Percentiles rank a stretch among this genome's conserved stretches.
phyloP scores from a whole-genome alignment of 2,329 filamentous ascomycete genomes.

The Sarocladiaceae sp. region DNA sequence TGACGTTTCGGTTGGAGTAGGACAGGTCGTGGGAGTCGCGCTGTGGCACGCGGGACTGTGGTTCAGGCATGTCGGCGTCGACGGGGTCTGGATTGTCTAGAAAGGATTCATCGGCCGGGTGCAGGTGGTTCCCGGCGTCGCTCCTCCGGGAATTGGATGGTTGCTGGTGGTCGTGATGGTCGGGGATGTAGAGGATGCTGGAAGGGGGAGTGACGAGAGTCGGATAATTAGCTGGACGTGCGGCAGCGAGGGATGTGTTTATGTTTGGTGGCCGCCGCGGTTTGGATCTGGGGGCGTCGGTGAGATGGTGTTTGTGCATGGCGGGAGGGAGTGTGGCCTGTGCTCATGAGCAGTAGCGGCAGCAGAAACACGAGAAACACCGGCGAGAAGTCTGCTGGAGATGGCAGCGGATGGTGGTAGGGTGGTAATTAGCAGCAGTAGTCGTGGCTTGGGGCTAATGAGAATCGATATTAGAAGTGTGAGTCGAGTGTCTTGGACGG shows the following conservation, averaged over 20 bases:
- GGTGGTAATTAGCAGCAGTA: too few species aligned
- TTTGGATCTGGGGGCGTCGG: slow-evolving; percentile 5
- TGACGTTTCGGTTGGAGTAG: slow-evolving; percentile 67
- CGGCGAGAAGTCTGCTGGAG: too few species aligned
- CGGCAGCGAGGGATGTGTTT: slow-evolving; percentile 3
- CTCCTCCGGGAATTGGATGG: background rate
- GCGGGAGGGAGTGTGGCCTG: slow-evolving; percentile 3
- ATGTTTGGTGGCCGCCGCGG: slow-evolving; percentile 4
- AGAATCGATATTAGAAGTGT: too few species aligned
- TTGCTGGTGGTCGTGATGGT: background rate
- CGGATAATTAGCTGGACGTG: background rate
- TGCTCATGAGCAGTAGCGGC: background rate
- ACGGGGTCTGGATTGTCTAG: slow-evolving; percentile 17
- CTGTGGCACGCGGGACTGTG: slow-evolving; percentile 19
- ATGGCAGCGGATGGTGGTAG: too few species aligned
- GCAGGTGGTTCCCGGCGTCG: background rate
- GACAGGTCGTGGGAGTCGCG: slow-evolving; percentile 81
- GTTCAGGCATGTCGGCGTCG: slow-evolving; percentile 20
- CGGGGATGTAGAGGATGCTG: background rate
- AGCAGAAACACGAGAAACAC: background rate
- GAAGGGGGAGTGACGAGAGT: slow-evolving; percentile 1
- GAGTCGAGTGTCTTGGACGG: too few species aligned
- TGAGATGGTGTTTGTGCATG: slow-evolving; percentile 5
- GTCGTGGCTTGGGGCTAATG: too few species aligned
- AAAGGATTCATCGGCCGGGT: slow-evolving; percentile 17